Conservation (phyloP, 768 basidiomycete species). For the Tricholoma flavovirens region DNA sequence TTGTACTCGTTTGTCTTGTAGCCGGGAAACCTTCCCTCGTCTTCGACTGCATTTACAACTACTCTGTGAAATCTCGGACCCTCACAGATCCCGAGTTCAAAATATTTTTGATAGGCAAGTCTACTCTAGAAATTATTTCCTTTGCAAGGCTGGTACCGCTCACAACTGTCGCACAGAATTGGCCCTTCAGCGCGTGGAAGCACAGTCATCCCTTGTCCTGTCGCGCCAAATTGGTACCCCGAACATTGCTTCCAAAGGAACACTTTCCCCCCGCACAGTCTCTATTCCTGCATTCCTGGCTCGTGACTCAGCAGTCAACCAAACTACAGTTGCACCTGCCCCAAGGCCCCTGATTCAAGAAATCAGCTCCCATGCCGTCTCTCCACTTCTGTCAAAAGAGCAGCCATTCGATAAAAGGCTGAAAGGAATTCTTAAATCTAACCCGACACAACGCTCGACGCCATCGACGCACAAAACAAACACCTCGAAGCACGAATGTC, state of each 20-base stretch:
- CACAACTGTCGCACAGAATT: conserved; percentile 42
- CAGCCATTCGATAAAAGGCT: conserved; percentile 14
- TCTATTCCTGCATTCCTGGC: conserved; percentile 44
- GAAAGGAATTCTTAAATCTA: conserved; percentile 42
- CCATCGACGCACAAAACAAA: neutral
- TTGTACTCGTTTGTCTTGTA: conserved; percentile 18
- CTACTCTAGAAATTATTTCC: neutral
- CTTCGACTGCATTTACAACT: conserved; percentile 67
- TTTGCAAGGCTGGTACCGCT: neutral
- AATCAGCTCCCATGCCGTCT: conserved; percentile 9
- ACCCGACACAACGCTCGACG: conserved; percentile 2
- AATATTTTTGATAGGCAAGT: conserved; percentile 61
- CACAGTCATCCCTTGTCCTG: conserved; percentile 50
- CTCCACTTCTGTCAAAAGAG: neutral
- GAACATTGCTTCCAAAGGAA: conserved; percentile 77
- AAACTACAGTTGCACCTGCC: neutral
- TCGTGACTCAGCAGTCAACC: conserved; percentile 9
- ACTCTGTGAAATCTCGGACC: conserved; percentile 51
- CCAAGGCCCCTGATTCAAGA: conserved; percentile 47
- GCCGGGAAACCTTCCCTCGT: conserved; percentile 67
- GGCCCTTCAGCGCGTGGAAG: conserved; percentile 61
- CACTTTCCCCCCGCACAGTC: conserved; percentile 50
- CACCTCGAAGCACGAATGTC: conserved; percentile 20
- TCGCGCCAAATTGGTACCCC: conserved; percentile 68
- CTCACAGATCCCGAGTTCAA: conserved; percentile 63